Base-by-base conservation (phyloP, 306 rosid genomes). In the Echinosophora koreensis region DNA sequence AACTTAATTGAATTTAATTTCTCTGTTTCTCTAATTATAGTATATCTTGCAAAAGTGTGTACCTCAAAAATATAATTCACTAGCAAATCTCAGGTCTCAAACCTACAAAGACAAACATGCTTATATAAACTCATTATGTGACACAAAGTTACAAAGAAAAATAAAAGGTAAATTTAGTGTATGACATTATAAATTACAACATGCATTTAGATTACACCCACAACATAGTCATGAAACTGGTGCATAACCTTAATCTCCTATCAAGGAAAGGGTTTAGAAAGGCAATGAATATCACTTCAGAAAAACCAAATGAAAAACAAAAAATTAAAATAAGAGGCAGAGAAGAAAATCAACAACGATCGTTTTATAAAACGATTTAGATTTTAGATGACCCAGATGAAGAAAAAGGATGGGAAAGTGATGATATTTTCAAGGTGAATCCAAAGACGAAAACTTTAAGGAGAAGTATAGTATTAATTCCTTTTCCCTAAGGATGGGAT, bases 61-160 rank as follows among this genome's bases (percentile, higher is more conserved):
- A 83, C 83, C 87, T 81, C 64, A 87, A 77, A 64, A 69, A 52
- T 47, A 54, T 76, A 79, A 82, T 60, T 71, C 84, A 79, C 88
- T 93, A 86, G 93, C 90, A 91, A 87, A 87, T 96, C 90, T 89
- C 96, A 89, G 81, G 85, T 80, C 86, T 89, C 92, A 89, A 89
- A 85, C 97, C 98, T 94, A 92, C 98, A 90, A 54, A 90, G 71
- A 80, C 66, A 88, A 89, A 84, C 81, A 91, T 66, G 59, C 93
- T 84, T 77, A 83, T 81, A 87, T 84, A 87, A 86, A 80, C 86
- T 82, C 77, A 75, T 82, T 73, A 84, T 63, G 85, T 71, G 86
- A 90, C 87, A 80, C 83, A 80, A 82, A 74, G 44, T 41, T 57
- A 54, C 17, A 47, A 56, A 35, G 41, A 11, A 62, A 3, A 35